These are phyloP conservation scores for Capsicum pubescens DNA, from an alignment of 257 asterid species.

Conservation along the genomic window DNA sequence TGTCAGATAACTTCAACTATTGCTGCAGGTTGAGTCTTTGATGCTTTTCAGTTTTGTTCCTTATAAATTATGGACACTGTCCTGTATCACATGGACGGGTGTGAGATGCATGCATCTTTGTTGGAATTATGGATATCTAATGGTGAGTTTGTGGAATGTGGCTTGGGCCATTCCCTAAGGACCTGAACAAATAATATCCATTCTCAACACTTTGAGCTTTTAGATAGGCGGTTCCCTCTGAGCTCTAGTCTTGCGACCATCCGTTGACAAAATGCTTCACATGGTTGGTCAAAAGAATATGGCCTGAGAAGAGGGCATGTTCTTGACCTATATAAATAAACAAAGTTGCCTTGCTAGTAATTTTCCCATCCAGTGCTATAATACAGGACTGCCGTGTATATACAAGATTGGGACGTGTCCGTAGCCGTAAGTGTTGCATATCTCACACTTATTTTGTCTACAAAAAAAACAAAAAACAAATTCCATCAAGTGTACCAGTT, in stretches of 20 bases:
- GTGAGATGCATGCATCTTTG: too few relatives aligned
- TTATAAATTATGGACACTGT: too few relatives aligned
- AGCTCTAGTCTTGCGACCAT: neutral
- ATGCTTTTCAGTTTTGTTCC: too few relatives aligned
- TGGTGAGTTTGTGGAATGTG: too few relatives aligned
- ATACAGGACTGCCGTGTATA: neutral
- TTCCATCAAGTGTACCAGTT: neutral
- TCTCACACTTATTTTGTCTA: neutral
- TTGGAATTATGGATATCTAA: too few relatives aligned
- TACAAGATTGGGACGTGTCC: neutral
- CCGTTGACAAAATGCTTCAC: neutral
- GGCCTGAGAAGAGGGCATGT: neutral
- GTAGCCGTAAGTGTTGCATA: neutral
- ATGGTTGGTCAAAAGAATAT: neutral
- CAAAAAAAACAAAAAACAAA: neutral
- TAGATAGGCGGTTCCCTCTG: neutral
- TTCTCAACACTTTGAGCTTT: neutral
- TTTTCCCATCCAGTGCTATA: neutral
- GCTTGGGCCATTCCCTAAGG: neutral
- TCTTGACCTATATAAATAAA: neutral
- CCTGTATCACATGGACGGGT: too few relatives aligned
- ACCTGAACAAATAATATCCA: conserved; percentile 17
- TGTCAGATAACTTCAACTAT: too few relatives aligned
- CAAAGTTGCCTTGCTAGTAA: neutral
- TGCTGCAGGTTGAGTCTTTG: too few relatives aligned